A percentile compares a stretch with the other conserved stretches of the same genome.
These are phyloP conservation scores for Coemansia sp. DNA, from an alignment of 192 early-diverging fungal species.

Conservation along the genomic window DNA sequence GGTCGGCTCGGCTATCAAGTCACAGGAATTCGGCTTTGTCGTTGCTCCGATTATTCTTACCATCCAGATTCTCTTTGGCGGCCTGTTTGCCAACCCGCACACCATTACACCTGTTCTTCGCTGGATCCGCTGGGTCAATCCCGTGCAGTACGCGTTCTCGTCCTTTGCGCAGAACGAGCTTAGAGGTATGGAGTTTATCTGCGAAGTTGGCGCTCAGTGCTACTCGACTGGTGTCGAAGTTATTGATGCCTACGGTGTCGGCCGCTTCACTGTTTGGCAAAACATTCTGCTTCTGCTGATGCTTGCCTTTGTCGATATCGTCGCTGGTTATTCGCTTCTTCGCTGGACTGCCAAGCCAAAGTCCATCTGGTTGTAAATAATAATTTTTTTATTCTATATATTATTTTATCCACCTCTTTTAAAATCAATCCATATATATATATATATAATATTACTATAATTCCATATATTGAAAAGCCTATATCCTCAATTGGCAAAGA, in stretches of 20 bases:
- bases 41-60: constrained; percentile 41
- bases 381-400: constrained; percentile 2
- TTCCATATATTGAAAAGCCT: background rate
- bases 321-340: constrained; percentile 35
- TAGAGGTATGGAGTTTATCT: constrained; percentile 34
- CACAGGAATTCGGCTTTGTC: constrained; percentile 49
- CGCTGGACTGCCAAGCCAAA: constrained; percentile 53
- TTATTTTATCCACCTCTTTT: constrained; percentile 1
- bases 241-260: constrained; percentile 35
- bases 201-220: constrained; percentile 34
- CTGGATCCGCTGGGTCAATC: constrained; percentile 57
- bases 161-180: constrained; percentile 53
- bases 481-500: too few species aligned
- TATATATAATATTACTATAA: background rate
- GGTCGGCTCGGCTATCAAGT: constrained; percentile 44
- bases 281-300: constrained; percentile 47
- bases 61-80: constrained; percentile 54
- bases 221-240: constrained; percentile 39
- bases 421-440: background rate
- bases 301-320: constrained; percentile 36
- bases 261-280: constrained; percentile 46
- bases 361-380: constrained; percentile 45
- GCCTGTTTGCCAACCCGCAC: constrained; percentile 44
- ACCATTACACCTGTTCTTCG: constrained; percentile 51
- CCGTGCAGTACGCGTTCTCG: constrained; percentile 45